Evolutionary conservation across 257 asterid genomes (phyloP), one percentile per base, ranked within the genome.

Genomic region (Petunia secreta): DNA sequence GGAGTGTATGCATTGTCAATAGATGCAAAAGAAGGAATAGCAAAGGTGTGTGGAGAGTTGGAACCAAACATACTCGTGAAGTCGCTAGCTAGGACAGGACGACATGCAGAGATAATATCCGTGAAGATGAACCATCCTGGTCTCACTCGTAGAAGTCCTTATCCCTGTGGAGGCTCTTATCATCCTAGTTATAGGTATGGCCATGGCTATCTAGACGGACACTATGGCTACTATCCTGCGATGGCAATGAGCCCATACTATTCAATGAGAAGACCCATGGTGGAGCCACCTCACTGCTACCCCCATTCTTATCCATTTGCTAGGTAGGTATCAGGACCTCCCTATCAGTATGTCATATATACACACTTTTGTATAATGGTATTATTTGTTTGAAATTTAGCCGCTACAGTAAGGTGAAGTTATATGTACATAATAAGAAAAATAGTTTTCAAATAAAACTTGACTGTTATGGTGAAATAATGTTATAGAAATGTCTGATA

Each of bases 1-100:
- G 83, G 86, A 39, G 86, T 79, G 5, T 46, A 40, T 73, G 40
- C 83, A 8, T 82, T 83, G 44, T 68, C 78, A 8, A 44, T 79
- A 7, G 75, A 58, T 79, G 75, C 76, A 46, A 36, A 40, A 52
- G 50, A 63, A 52, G 80, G 79, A 46, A 11, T 40, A 5, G 83
- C 50, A 39, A 37, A 40, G 25, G 81, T 79, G 8, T 38, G 44
- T 13, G 84, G 84, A 0, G 80, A 75, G 11, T 69, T 76, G 53
- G 84, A 81, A 25, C 80, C 84, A 36, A 75, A 63, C 37, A 40
- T 81, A 6, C 62, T 81, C 2, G 16, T 75, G n/a, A 75, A 40
- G 40, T 77, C 77, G 11, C 1, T 81, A 3, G 25, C 43, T 9
- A 63, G 79, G 54, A 38, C 40, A 1, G 80, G 80, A 6, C 63